Conservation (phyloP, 768 basidiomycete genomes). For the Boletus rubropictus region DNA sequence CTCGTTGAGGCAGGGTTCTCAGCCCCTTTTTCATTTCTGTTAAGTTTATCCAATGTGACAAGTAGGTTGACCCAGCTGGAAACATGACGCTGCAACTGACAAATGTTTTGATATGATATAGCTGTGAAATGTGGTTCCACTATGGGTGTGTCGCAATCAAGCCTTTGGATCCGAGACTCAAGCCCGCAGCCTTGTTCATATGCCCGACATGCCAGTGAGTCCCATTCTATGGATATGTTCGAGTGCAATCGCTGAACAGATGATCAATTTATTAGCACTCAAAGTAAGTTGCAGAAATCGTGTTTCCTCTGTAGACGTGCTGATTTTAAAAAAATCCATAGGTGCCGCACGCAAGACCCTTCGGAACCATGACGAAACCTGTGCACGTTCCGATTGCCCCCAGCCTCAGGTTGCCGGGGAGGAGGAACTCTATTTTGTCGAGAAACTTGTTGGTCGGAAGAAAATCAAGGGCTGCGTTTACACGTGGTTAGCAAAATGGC, state of each 20-base stretch:
- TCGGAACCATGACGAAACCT: conserved; percentile 9
- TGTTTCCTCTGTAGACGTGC: not conserved
- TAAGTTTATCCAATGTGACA: conserved; percentile 34
- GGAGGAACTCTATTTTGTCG: conserved; percentile 20
- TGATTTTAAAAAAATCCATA: too few species aligned
- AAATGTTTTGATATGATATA: conserved; percentile 8
- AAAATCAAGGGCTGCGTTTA: conserved; percentile 9
- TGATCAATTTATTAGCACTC: conserved; percentile 1
- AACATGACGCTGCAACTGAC: not conserved
- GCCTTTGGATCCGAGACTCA: conserved; percentile 34
- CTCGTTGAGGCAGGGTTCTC: not conserved
- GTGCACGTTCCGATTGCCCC: conserved; percentile 26
- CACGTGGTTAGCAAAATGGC: conserved; percentile 31
- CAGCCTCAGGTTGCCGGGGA: conserved; percentile 2
- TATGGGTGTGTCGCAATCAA: conserved; percentile 45
- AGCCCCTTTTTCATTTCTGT: not conserved
- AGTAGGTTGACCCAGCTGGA: conserved; percentile 17
- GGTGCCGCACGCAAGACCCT: conserved; percentile 13
- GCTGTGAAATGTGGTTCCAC: conserved; percentile 47
- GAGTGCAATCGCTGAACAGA: not conserved
- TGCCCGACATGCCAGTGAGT: conserved; percentile 42
- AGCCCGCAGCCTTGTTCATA: conserved; percentile 27
- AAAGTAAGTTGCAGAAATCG: conserved; percentile 3
- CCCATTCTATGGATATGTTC: not conserved
- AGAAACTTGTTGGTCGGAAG: conserved; percentile 28